Percentiles rank a stretch among this genome's conserved stretches.
Evolutionary conservation across 2,329 filamentous ascomycete species (phyloP).

Genomic region (Phoma sp.): DNA sequence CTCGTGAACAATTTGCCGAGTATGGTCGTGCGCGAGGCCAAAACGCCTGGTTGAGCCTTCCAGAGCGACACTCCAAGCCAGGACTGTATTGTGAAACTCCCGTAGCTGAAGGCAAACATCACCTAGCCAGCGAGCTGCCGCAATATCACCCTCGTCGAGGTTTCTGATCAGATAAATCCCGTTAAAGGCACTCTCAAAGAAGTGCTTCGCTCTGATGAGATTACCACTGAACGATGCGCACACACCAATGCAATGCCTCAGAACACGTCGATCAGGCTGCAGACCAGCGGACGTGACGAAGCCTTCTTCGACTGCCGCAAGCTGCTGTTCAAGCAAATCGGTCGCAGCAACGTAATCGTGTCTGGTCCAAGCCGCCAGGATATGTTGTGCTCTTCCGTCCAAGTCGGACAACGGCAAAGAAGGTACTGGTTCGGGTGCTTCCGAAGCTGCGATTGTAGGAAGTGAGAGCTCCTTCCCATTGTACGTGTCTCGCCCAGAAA

Average conservation of each 20-base stretch:
- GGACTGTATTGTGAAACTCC: constrained; percentile 36
- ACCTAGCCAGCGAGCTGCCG: constrained; percentile 44
- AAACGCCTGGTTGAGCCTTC: constrained; percentile 32
- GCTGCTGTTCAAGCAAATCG: constrained; percentile 32
- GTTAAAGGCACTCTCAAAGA: constrained; percentile 39
- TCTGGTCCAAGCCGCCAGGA: neutral
- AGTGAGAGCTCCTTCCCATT: neutral
- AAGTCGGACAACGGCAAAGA: neutral
- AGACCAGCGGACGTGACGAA: constrained; percentile 22
- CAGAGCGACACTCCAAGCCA: constrained; percentile 41
- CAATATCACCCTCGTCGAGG: constrained; percentile 44
- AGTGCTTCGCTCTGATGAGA: constrained; percentile 37
- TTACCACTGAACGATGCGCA: constrained; percentile 37
- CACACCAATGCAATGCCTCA: constrained; percentile 39
- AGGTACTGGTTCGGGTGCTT: constrained; percentile 1
- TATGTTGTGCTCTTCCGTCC: neutral
- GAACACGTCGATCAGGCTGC: constrained; percentile 37
- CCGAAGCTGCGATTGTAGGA: neutral
- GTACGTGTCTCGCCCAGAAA: neutral
- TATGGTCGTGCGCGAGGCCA: constrained; percentile 22
- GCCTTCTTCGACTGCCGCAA: constrained; percentile 37
- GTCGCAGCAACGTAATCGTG: constrained; percentile 30
- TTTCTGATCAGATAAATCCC: constrained; percentile 28
- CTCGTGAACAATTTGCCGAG: constrained; percentile 29
- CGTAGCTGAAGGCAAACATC: constrained; percentile 41